A percentile compares a stretch with the other conserved stretches of the same genome.
These are phyloP conservation scores for Fusarium chuoi DNA, from an alignment of 2,329 filamentous ascomycete genomes.

Conservation along the genomic window DNA sequence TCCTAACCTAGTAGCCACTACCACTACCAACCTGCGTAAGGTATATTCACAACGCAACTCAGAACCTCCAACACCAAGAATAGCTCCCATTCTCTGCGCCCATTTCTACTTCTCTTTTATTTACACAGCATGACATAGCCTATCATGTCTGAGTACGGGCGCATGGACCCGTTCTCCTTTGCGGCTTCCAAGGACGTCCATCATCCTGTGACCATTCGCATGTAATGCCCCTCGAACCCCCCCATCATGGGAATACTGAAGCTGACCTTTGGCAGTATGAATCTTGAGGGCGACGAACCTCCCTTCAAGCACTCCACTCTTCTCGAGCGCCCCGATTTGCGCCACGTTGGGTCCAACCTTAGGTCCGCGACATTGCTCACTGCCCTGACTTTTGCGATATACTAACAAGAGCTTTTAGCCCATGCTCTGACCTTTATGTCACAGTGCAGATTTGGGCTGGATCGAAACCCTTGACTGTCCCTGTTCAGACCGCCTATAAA, in stretches of 20 bases:
- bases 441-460: constrained; percentile 95
- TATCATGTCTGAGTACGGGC: constrained; percentile 53
- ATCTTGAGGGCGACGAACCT: constrained; percentile 58
- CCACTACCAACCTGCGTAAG: background rate
- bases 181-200: constrained; percentile 87
- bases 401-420: constrained; percentile 57
- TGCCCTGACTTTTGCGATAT: background rate
- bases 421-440: constrained; percentile 89
- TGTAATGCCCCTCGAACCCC: constrained; percentile 53
- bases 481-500: constrained; percentile 92
- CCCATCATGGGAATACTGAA: background rate
- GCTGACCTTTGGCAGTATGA: constrained; percentile 53
- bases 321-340: constrained; percentile 79
- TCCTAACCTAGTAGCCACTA: too few relatives aligned
- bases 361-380: constrained; percentile 59
- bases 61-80: background rate
- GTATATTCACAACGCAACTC: constrained; percentile 8
- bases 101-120: background rate
- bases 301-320: constrained; percentile 71
- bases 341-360: constrained; percentile 87
- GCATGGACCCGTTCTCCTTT: constrained; percentile 96
- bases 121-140: constrained; percentile 43
- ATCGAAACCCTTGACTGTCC: constrained; percentile 92
- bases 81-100: background rate
- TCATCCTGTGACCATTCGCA: constrained; percentile 74